Conservation (phyloP, 768 basidiomycete species). For the Piloderma croceum region DNA sequence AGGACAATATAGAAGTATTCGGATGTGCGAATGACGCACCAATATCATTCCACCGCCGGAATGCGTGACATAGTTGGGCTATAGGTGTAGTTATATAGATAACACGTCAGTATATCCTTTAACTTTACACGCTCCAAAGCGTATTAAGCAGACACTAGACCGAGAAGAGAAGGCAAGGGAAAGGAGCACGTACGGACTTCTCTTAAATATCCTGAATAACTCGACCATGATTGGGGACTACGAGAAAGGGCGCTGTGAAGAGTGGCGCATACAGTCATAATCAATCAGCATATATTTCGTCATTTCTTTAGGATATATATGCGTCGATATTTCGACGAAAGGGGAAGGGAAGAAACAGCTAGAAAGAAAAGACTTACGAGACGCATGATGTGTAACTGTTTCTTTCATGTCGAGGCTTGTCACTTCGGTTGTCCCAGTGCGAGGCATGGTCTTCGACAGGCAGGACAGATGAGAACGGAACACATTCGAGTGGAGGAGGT, state of each 20-base stretch:
- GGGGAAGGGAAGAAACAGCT: not conserved
- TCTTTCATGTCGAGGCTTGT: slow-evolving; percentile 4
- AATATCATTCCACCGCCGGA: slow-evolving; percentile 68
- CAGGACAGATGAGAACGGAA: slow-evolving; percentile 25
- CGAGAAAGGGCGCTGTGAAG: slow-evolving; percentile 57
- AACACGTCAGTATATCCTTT: not conserved
- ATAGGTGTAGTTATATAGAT: slow-evolving; percentile 1
- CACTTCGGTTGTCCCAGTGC: slow-evolving; percentile 4
- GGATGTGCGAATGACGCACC: slow-evolving; percentile 35
- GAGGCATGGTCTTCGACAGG: slow-evolving; percentile 12
- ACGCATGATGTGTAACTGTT: slow-evolving; percentile 42
- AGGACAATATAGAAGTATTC: slow-evolving; percentile 5
- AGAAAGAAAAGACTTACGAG: slow-evolving; percentile 32
- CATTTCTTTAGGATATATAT: not conserved
- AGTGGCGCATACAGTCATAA: not conserved
- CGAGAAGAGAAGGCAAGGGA: slow-evolving; percentile 3
- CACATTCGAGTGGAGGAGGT: slow-evolving; percentile 64
- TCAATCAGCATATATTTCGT: slow-evolving; percentile 7
- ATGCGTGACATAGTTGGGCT: slow-evolving; percentile 77
- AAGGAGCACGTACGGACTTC: slow-evolving; percentile 57
- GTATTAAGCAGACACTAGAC: not conserved
- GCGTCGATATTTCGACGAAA: not conserved
- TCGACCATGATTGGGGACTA: slow-evolving; percentile 81
- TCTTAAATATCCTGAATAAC: slow-evolving; percentile 77
- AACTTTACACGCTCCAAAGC: not conserved